Evolutionary conservation across 148 eudicot genomes (phyloP), one percentile per base, ranked within the genome.

Genomic region (Dysphania ambrosioides): DNA sequence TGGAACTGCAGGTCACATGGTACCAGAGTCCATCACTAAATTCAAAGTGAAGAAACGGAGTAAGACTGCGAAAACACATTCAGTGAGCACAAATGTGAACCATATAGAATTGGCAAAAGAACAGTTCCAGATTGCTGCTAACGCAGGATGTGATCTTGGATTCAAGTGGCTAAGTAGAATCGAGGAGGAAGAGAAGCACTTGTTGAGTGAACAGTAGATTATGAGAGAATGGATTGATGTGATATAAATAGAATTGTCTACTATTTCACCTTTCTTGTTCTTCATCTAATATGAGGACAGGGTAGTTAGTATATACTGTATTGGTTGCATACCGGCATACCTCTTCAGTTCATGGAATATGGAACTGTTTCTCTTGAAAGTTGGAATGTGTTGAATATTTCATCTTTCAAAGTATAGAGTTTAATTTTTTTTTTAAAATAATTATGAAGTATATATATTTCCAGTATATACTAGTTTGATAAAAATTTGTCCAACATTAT

Each of bases 81-180:
- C 55, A 13, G 85, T 76, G 44, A 79, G 70, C 32, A 40, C 74
- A 19, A 61, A 70, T 27, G 53, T 47, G n/a, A 79, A 86, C 72
- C 86, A 85, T 5, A 53, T 90, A 67, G 82, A 89, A 73, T 65
- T 81, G 88, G 97, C 97, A 51, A 91, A 86, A 77, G 84, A 88
- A 76, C 90, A 91, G 79, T 94, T 94, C 69, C 93, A 86, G 71
- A 83, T 89, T 69, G 98, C 96, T 74, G 98, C 98, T 2, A 82
- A 76, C 73, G 86, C 91, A 72, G 97, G 93, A 81, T 90, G 85
- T 70, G 96, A 94, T 84, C 93, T 94, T 65, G 98, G 98, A 79
- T 85, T 92, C 49, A 86, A 76, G 81, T 95, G 98, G 98, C 77
- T 95, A 73, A 83, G 82, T 78, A 84, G 87, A 75, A 78, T 95